A percentile compares a stretch with the other conserved stretches of the same genome.
Evolutionary conservation across 116 monocot genomes (phyloP).

Genomic region (Phalaenopsis hybrid): DNA sequence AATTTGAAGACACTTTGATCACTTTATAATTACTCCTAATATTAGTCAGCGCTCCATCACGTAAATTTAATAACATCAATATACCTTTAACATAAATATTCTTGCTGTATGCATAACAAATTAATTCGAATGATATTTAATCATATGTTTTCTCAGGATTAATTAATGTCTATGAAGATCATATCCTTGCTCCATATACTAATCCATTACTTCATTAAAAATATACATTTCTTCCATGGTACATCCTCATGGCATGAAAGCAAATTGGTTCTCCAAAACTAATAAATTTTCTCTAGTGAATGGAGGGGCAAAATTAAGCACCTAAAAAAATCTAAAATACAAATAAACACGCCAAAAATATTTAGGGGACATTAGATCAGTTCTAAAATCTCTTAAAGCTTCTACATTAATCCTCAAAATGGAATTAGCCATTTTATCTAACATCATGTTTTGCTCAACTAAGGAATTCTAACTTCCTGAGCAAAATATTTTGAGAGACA

Average conservation of each 20-base stretch:
- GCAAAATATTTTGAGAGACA: background rate
- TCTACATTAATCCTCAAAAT: background rate
- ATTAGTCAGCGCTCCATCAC: too few relatives aligned
- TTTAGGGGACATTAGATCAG: background rate
- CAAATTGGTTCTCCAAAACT: background rate
- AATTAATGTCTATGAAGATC: background rate
- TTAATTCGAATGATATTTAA: background rate
- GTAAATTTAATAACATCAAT: too few relatives aligned
- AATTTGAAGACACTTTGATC: too few relatives aligned
- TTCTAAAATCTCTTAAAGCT: background rate
- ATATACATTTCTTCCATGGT: background rate
- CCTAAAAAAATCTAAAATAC: too few relatives aligned
- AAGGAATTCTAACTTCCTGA: background rate
- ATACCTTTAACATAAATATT: too few relatives aligned
- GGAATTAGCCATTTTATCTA: background rate
- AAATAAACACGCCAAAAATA: too few relatives aligned
- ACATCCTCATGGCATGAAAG: background rate
- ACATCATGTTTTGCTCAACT: background rate
- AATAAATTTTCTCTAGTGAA: background rate
- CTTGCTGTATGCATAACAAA: background rate
- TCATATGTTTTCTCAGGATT: background rate
- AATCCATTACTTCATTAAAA: background rate
- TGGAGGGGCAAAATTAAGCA: too few relatives aligned
- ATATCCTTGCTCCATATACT: background rate
- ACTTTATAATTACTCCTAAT: too few relatives aligned